These are phyloP conservation scores for Neoscytalidium dimidiatum DNA, from an alignment of 2,329 filamentous ascomycete species.

Conservation along the genomic window DNA sequence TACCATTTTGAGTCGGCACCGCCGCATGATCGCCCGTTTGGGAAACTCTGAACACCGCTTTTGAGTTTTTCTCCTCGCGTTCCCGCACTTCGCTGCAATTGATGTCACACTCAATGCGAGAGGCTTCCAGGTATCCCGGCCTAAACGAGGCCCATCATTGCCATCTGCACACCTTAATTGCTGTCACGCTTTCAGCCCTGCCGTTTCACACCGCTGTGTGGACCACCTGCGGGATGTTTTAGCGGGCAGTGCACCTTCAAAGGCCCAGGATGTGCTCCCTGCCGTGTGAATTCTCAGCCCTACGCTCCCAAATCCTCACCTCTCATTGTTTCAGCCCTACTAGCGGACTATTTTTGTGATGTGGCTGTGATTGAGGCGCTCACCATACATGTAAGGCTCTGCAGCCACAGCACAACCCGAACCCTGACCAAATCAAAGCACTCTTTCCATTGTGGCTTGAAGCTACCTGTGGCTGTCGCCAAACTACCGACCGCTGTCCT, in stretches of 20 bases:
- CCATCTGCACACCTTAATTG: background rate
- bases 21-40: background rate
- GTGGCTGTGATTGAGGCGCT: conserved; percentile 13
- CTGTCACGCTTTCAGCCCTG: conserved; percentile 10
- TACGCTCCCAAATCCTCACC: conserved; percentile 1
- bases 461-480: conserved; percentile 3
- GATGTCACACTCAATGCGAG: background rate
- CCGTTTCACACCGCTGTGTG: background rate
- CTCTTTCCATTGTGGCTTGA: conserved; percentile 6
- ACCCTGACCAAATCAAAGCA: background rate
- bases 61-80: background rate
- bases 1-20: background rate
- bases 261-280: background rate
- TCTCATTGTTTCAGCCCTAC: background rate
- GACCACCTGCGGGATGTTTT: background rate
- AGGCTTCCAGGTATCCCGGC: background rate
- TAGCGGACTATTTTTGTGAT: conserved; percentile 7
- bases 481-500: background rate
- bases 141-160: background rate
- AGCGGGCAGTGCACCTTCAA: conserved; percentile 4
- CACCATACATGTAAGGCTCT: conserved; percentile 8
- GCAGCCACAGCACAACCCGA: conserved; percentile 1
- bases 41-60: background rate
- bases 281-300: conserved; percentile 9
- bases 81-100: background rate